A percentile compares a stretch with the other conserved stretches of the same genome.
Evolutionary conservation across 1,139 yeast genomes (phyloP).

Genomic region (Candida labiduridarum): DNA sequence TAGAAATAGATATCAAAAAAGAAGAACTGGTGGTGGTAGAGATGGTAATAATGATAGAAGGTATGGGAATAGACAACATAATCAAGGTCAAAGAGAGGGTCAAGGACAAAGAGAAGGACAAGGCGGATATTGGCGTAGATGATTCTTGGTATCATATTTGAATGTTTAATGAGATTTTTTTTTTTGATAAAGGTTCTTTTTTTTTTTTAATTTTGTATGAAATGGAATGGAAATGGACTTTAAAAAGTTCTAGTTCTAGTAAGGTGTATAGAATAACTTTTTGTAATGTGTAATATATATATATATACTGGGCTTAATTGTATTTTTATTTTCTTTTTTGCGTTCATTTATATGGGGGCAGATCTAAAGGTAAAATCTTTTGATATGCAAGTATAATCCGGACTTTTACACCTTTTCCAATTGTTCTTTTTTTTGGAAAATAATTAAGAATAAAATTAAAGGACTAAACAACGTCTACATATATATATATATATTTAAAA

Average conservation of each 20-base stretch:
- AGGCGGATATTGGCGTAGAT: constrained; percentile 3
- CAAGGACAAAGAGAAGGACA: too few relatives aligned
- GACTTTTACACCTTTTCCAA: background rate
- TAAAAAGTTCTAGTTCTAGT: background rate
- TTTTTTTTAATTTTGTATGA: background rate
- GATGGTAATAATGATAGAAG: constrained; percentile 10
- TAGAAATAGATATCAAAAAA: constrained; percentile 50
- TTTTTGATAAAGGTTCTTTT: constrained; percentile 1
- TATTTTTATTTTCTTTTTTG: background rate
- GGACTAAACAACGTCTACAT: background rate
- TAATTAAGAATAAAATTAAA: background rate
- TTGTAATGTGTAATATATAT: constrained; percentile 1
- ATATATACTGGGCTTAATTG: background rate
- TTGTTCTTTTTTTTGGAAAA: background rate
- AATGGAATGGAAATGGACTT: background rate
- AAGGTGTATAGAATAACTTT: background rate
- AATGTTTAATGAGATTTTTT: background rate
- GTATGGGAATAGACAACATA: constrained; percentile 6
- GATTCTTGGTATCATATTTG: background rate
- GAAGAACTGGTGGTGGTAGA: constrained; percentile 36
- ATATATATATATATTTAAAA: background rate
- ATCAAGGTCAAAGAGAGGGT: constrained; percentile 1
- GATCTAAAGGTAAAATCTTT: background rate
- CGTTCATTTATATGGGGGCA: background rate
- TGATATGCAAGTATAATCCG: background rate